Evolutionary conservation across 148 eudicot species (phyloP), one percentile per base, ranked within the genome.

Genomic region (Talinum fruticosum): DNA sequence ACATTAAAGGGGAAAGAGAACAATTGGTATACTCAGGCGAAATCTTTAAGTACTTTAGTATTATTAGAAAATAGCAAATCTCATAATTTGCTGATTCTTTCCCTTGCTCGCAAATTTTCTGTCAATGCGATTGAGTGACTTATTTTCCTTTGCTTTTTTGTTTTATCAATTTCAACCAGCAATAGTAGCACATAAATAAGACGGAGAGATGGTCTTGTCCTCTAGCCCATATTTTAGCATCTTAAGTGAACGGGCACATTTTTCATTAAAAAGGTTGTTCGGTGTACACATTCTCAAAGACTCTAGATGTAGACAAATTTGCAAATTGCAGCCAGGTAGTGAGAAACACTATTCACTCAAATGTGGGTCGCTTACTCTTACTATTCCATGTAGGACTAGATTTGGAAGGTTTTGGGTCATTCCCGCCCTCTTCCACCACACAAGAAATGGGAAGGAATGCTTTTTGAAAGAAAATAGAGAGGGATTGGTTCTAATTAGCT

Each of bases 351-450:
- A 75, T 38, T 61, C 51, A 24, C 53, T 38, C 45, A 78, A 30
- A 65, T 45, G 28, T 44, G 44, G 72, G 53, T 32, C 65, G 66
- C 29, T 79, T 45, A 65, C 44, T 71, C 72, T 34, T 44, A 73
- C n/a, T 64, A 66, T 72, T 65, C 64, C 51, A 72, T n/a, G 76
- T 73, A 73, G 81, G 76, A 47, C 76, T 72, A 47, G 59, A 33
- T n/a, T 33, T 73, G 35, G 37, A 65, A 32, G 38, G 72, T 44
- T 65, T 21, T 10, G 57, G 70, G 24, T 30, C 67, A 59, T 19
- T 32, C 65, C 67, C 12, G 51, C 44, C 45, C 32, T 71, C 59
- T 45, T 28, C 36, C 71, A 47, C 36, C 47, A 61, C 66, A 32
- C 69, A 32, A 36, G 24, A 66, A 34, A 66, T 5, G 30, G 32